These are phyloP conservation scores for Globisporangium perplexum DNA, from an alignment of 352 stramenopile genomes.

Conservation along the genomic window DNA sequence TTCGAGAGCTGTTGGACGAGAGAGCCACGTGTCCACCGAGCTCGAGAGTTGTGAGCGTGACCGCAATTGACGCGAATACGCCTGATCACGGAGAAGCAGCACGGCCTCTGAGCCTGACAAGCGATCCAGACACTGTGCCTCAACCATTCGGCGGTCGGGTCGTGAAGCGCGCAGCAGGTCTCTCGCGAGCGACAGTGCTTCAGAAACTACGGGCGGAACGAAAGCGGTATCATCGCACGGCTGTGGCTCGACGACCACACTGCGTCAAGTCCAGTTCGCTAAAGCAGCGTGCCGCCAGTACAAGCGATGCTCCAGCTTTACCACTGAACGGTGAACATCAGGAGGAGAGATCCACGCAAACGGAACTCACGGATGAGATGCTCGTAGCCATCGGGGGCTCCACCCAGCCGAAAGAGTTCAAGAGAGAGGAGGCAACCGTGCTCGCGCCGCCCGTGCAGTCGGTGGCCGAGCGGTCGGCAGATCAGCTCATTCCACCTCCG, in stretches of 20 bases:
- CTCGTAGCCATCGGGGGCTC: too few relatives aligned
- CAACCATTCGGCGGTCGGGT: background rate
- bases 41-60: background rate
- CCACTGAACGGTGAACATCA: background rate
- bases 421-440: too few relatives aligned
- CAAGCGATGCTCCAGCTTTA: background rate
- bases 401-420: too few relatives aligned
- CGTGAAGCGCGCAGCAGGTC: background rate
- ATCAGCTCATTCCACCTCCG: too few relatives aligned
- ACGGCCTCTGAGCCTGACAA: background rate
- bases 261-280: background rate
- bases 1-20: constrained; percentile 40
- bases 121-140: background rate
- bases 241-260: too few relatives aligned
- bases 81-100: background rate
- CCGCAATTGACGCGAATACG: background rate
- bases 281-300: background rate
- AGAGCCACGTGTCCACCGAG: constrained; percentile 4
- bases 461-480: too few relatives aligned
- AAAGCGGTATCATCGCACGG: background rate
- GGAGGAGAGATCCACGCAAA: background rate
- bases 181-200: background rate
- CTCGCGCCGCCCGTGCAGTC: too few relatives aligned
- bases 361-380: too few relatives aligned
- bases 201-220: constrained; percentile 7